Conservation (phyloP, 805 yeast genomes). For the Scheffersomyces stipitis region DNA sequence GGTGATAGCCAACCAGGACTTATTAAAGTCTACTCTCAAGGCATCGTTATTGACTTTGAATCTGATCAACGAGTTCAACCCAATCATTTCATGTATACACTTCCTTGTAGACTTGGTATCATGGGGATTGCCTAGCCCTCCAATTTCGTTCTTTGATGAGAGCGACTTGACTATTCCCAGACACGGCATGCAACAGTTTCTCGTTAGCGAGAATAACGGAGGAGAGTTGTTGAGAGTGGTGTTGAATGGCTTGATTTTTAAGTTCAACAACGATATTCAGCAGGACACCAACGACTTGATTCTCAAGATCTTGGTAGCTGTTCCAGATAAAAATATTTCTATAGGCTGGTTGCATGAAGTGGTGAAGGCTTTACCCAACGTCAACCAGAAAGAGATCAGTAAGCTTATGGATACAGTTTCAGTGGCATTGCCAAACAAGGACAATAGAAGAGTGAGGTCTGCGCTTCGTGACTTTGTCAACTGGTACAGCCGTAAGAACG, state of each 20-base stretch:
- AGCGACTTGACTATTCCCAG: constrained; percentile 32
- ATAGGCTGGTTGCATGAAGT: constrained; percentile 63
- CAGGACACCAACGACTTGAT: constrained; percentile 76
- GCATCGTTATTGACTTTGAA: constrained; percentile 55
- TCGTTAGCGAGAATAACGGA: constrained; percentile 51
- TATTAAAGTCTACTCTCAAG: constrained; percentile 54
- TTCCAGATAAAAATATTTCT: constrained; percentile 45
- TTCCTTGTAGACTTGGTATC: constrained; percentile 77
- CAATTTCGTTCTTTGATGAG: constrained; percentile 63
- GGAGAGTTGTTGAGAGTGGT: constrained; percentile 52
- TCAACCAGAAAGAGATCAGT: constrained; percentile 64
- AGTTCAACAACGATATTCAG: constrained; percentile 67
- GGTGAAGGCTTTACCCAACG: constrained; percentile 58
- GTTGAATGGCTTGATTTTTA: constrained; percentile 66
- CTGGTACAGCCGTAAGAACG: constrained; percentile 81
- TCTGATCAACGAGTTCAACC: constrained; percentile 63
- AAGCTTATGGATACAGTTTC: constrained; percentile 59
- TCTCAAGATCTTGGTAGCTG: constrained; percentile 55
- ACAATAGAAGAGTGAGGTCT: constrained; percentile 70
- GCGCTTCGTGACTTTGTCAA: constrained; percentile 73
- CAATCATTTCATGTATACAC: constrained; percentile 68
- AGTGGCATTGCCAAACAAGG: constrained; percentile 64
- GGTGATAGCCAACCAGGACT: constrained; percentile 44
- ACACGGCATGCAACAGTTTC: constrained; percentile 31
- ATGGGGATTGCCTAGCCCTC: constrained; percentile 83